Evolutionary conservation across 257 asterid genomes (phyloP).

Genomic region (Nicotiana noctiflora): DNA sequence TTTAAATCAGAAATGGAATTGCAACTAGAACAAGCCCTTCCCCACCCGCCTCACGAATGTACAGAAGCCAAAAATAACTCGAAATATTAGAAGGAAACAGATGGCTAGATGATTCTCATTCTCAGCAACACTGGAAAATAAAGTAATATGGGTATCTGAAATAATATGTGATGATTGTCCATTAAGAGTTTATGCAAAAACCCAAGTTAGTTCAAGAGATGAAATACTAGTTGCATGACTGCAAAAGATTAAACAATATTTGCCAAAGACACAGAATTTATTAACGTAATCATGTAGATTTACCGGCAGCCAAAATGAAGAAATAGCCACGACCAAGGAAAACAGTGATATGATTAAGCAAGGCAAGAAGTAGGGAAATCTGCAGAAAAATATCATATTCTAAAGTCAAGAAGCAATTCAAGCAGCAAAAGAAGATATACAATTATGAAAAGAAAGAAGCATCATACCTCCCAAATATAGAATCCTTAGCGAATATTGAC

Average conservation of each 20-base stretch:
- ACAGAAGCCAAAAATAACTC: neutral
- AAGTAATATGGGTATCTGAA: neutral
- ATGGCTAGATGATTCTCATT: neutral
- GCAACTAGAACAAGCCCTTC: neutral
- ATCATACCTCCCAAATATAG: conserved; percentile 2
- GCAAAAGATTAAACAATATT: neutral
- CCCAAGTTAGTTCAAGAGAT: neutral
- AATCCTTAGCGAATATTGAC: neutral
- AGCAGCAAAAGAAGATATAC: neutral
- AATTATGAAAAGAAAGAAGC: neutral
- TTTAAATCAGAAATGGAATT: neutral
- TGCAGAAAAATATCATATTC: neutral
- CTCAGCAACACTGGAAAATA: neutral
- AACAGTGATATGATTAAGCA: conserved; percentile 9
- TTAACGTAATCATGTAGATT: neutral
- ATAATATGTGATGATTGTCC: neutral
- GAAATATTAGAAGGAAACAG: neutral
- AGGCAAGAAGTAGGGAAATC: neutral
- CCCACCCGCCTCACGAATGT: neutral
- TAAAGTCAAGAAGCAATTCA: neutral
- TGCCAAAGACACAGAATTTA: neutral
- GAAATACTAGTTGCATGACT: neutral
- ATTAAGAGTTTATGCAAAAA: neutral
- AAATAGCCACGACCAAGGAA: conserved; percentile 8
- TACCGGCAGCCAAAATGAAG: conserved; percentile 16